Base-by-base conservation (phyloP, 1,284 basidiomycete genomes). In the Malassezia globosa region DNA sequence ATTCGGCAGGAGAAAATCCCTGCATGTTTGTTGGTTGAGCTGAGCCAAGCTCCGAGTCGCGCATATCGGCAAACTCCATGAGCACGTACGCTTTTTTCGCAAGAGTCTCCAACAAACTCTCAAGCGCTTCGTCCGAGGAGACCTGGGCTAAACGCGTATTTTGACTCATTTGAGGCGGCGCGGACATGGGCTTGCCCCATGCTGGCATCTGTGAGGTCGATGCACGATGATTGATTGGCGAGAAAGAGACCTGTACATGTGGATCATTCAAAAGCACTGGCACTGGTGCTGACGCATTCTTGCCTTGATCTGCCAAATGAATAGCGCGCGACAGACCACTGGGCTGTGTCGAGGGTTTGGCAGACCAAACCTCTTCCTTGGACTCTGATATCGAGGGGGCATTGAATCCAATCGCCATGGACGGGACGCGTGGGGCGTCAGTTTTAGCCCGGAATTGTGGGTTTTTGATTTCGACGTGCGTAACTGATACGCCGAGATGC, bases 61-160 rank as follows among this genome's bases (percentile, higher is more conserved):
- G 86, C 70, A 84, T 81, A 72, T 96, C 90, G 27, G 86, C 92
- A 79, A 90, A 90, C 57, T 86, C 83, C 44, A 84, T 84, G 46
- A 96, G 75, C 29, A 92, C 87, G 56, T 86, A 84, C 21, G 90
- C 89, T 78, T 96, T 96, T 76, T 94, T 87, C 8, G 88, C 90
- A 0, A 89, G 73, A 56, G 92, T 85, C 68, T 95, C 89, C 33
- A 96, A 75, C 18, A 74, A 72, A 2, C 76, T 79, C 8, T 95
- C 74, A 7, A 96, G 73, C 49, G 80, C 80, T 51, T 87, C 84
- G 7, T 8, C 13, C 1, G 25, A 18, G 19, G 23, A 14, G 2
- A 25, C 16, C 36, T 18, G 16, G 13, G 46, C 35, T 10, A 16
- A n/a, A 18, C 4, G 21, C 5, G 21, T 19, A 26, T n/a, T 13